Evolutionary conservation across 805 yeast species (phyloP), one percentile per base, ranked within the genome.

Genomic region (Monosporozyma servazzii): DNA sequence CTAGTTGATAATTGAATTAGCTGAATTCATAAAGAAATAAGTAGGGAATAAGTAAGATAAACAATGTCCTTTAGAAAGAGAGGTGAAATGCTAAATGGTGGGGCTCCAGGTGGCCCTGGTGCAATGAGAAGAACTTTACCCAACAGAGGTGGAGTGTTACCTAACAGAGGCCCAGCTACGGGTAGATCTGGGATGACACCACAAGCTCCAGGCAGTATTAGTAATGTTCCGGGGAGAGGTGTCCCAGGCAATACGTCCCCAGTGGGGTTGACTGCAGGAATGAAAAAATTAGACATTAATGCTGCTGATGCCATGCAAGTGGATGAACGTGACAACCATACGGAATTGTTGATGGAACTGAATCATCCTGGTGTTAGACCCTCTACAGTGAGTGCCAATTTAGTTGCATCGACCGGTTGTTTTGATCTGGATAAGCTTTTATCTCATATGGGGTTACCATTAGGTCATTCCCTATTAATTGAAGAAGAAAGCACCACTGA

Each of bases 401-500:
- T 86, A 0, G 79, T 89, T 0, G 75, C 84, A 1, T 87, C 97
- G 1, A 84, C 96, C 0, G 97, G 97, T 1, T 76, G 84, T 23
- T 64, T 74, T 7, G 90, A 88, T 61, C 66, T 91, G 21, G 98
- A 91, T 65, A 79, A 75, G 56, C 67, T 87, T 3, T 63, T 91
- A 48, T 79, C 77, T 1, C 98, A 91, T 66, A 84, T 80, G 51
- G 99, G 99, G 0, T 64, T 90, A 15, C 98, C 98, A 1, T 58
- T 87, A 11, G 96, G 96, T 1, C 68, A 74, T 10, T 75, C 86
- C 5, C 62, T 89, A 39, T 65, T 90, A 13, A 64, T 91, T 4
- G 91, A 88, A 64, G 98, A 91, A 63, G 77, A 79, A 15, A 93
- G 95, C 0, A 83, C 91, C 6, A 91, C 98, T 0, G 97, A 91